Conservation (phyloP, 805 yeast genomes). For the Komagataella populi region DNA sequence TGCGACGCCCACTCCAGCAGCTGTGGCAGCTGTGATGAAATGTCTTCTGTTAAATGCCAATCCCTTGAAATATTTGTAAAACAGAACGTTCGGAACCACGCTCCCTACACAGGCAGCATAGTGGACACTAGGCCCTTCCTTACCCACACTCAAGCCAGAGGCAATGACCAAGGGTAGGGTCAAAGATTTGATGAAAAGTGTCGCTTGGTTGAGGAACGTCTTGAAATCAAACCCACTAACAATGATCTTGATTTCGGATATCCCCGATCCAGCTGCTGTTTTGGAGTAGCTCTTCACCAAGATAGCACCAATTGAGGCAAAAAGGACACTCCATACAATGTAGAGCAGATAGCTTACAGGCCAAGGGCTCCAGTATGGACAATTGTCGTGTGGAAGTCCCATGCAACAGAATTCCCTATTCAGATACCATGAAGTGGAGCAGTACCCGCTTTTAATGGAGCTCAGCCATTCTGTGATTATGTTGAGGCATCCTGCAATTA, state of each 20-base stretch:
- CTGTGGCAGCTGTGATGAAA: slow-evolving; percentile 78
- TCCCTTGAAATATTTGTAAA: slow-evolving; percentile 29
- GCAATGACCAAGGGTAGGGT: slow-evolving; percentile 87
- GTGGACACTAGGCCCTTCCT: slow-evolving; percentile 97
- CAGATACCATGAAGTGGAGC: slow-evolving; percentile 54
- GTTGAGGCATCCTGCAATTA: slow-evolving; percentile 71
- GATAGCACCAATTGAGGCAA: slow-evolving; percentile 53
- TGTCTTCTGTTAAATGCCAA: slow-evolving; percentile 36
- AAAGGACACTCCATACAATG: slow-evolving; percentile 39
- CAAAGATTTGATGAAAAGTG: slow-evolving; percentile 61
- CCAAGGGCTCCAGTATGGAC: slow-evolving; percentile 66
- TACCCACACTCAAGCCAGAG: slow-evolving; percentile 87
- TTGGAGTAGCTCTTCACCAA: slow-evolving; percentile 69
- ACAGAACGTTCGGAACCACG: slow-evolving; percentile 37
- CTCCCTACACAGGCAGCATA: slow-evolving; percentile 96
- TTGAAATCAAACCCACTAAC: slow-evolving; percentile 78
- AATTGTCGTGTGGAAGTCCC: slow-evolving; percentile 34
- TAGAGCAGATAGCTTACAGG: slow-evolving; percentile 46
- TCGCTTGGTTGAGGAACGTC: slow-evolving; percentile 63
- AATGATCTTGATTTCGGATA: slow-evolving; percentile 90
- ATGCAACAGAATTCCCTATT: slow-evolving; percentile 75
- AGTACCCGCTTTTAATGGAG: slow-evolving; percentile 66
- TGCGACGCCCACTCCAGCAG: slow-evolving; percentile 98
- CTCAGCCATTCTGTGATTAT: slow-evolving; percentile 82
- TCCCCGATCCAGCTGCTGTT: slow-evolving; percentile 94